phyloP scores from a whole-genome alignment of 352 stramenopile species.

The Phytophthora citrophthora region DNA sequence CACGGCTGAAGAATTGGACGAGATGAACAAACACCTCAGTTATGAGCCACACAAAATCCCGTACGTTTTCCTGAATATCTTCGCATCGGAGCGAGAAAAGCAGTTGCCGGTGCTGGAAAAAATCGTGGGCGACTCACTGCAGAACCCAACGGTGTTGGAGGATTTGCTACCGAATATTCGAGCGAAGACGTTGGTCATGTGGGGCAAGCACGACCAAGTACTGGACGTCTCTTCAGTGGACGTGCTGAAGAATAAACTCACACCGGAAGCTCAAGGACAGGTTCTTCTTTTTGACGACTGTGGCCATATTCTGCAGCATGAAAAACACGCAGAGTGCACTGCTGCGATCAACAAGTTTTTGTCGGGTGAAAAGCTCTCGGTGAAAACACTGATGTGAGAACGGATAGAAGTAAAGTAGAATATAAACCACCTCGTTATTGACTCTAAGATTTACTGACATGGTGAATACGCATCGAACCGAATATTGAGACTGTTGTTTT shows the following conservation, averaged over 20 bases:
- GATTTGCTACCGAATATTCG: constrained; percentile 63
- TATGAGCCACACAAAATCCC: constrained; percentile 42
- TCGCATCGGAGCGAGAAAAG: constrained; percentile 55
- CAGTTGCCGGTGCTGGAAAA: constrained; percentile 65
- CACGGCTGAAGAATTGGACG: constrained; percentile 61
- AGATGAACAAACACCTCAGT: constrained; percentile 60
- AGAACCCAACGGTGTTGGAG: constrained; percentile 65
- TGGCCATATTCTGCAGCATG: constrained; percentile 75
- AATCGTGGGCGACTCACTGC: constrained; percentile 62
- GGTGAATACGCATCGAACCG: too few species aligned
- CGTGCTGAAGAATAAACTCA: constrained; percentile 58
- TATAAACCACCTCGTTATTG: constrained; percentile 1
- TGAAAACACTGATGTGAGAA: constrained; percentile 16
- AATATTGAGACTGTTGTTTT: too few species aligned
- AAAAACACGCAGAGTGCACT: constrained; percentile 61
- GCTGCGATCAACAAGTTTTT: constrained; percentile 73
- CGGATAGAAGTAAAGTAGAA: constrained; percentile 10
- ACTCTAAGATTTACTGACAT: too few species aligned
- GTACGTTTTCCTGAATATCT: constrained; percentile 34
- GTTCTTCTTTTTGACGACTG: constrained; percentile 67
- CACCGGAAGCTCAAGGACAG: constrained; percentile 38
- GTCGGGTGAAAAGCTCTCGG: constrained; percentile 20
- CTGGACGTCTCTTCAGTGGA: constrained; percentile 74
- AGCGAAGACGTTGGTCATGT: constrained; percentile 68
- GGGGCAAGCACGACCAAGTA: constrained; percentile 74